Conservation (phyloP, 192 early-diverging fungal species). For the Coemansia sp. region DNA sequence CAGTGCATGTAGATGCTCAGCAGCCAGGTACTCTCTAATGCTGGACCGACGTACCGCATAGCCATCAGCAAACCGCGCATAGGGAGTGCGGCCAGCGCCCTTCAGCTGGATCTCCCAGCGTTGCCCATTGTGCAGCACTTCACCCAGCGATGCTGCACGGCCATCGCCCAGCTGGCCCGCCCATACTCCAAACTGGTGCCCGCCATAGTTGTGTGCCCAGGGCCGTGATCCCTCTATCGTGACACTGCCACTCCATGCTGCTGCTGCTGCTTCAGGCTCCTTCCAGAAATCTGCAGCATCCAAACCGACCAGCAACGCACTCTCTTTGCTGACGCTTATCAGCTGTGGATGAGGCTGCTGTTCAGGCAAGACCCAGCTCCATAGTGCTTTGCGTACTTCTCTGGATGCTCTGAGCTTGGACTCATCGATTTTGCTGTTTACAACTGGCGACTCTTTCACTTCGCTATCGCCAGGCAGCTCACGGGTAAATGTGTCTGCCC, state of each 20-base stretch:
- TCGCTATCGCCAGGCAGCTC: conserved; percentile 32
- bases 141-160: conserved; percentile 76
- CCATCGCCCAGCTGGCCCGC: conserved; percentile 85
- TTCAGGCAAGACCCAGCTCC: conserved; percentile 35
- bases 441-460: conserved; percentile 14
- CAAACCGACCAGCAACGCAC: conserved; percentile 22
- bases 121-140: conserved; percentile 23
- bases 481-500: conserved; percentile 20
- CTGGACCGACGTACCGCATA: conserved; percentile 84
- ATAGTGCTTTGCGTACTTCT: conserved; percentile 23
- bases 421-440: not conserved
- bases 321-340: conserved; percentile 19
- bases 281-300: conserved; percentile 1
- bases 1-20: conserved; percentile 61
- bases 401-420: conserved; percentile 20
- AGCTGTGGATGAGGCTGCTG: conserved; percentile 14
- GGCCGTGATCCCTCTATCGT: conserved; percentile 53
- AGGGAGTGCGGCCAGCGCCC: conserved; percentile 82
- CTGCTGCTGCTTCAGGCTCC: conserved; percentile 22
- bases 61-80: conserved; percentile 83
- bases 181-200: conserved; percentile 69
- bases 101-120: conserved; percentile 83
- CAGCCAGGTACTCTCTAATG: conserved; percentile 76
- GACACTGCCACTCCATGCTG: conserved; percentile 44
- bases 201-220: conserved; percentile 70